Evolutionary conservation across 345 rosid species (phyloP).

Genomic region (Salix purpurea): DNA sequence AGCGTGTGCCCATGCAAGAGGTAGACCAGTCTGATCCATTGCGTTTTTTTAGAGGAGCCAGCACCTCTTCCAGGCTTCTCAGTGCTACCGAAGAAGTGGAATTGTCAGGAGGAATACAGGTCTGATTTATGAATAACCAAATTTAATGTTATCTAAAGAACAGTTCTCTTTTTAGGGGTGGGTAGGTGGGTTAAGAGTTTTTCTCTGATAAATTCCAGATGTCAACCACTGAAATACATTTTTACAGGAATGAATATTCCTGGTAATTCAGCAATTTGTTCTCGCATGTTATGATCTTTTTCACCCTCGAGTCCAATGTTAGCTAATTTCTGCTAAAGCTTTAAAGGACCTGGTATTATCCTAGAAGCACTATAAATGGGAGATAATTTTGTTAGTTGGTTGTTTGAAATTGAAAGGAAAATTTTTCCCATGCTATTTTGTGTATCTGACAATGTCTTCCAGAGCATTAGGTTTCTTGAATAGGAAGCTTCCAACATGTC

Average conservation of each 20-base stretch:
- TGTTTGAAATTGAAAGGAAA: neutral
- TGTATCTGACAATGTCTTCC: neutral
- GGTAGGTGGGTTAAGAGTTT: neutral
- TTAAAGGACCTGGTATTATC: neutral
- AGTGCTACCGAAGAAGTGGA: slow-evolving; percentile 71
- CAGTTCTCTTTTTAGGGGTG: neutral
- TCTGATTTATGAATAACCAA: slow-evolving; percentile 17
- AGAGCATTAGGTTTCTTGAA: neutral
- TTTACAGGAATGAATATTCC: neutral
- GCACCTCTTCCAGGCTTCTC: slow-evolving; percentile 68
- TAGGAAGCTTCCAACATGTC: neutral
- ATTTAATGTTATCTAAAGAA: slow-evolving; percentile 3
- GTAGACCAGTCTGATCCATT: slow-evolving; percentile 76
- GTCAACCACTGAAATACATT: too few relatives aligned
- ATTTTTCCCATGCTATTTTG: neutral
- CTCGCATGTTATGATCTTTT: neutral
- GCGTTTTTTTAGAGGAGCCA: slow-evolving; percentile 68
- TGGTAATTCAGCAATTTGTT: neutral
- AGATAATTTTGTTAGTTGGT: neutral
- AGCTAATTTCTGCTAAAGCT: neutral
- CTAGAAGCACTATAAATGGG: neutral
- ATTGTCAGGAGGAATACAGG: slow-evolving; percentile 93
- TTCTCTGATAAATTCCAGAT: neutral
- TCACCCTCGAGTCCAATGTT: neutral
- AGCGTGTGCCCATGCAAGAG: slow-evolving; percentile 50